Evolutionary conservation across 148 eudicot genomes (phyloP), one percentile per base, ranked within the genome.

Genomic region (Chenopodium suecicum): DNA sequence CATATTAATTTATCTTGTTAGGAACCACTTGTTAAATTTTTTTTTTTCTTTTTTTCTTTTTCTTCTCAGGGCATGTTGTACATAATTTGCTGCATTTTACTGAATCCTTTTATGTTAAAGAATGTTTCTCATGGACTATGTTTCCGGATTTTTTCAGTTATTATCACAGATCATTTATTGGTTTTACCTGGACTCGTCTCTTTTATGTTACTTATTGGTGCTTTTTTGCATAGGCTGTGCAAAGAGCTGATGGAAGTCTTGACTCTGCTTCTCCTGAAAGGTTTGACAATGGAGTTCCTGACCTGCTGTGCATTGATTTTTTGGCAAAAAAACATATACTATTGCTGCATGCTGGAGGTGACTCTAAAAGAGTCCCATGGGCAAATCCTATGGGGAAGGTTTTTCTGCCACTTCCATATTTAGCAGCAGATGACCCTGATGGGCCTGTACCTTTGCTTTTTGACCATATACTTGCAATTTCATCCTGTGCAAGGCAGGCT

Each of bases 311-410:
- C 79, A 83, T 85, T 87, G 86, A 88, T 68, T 75, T 89, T 74
- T 86, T 97, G 77, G 90, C 89, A 63, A 87, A 87, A 82, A 92
- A 87, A 80, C 97, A 97, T 85, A 89, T 97, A 76, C 82, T 97
- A 50, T 89, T 97, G 84, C 93, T 97, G 83, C 99, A 94, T 86
- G 99, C 99, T 72, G 99, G 99, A 79, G 99, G 99, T 80, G 99
- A 97, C 89, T 97, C 99, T 17, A 97, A 97, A 87, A 90, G 99
- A 85, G 98, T 97, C 73, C 99, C 99, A 48, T 97, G 99, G 99
- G 99, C 99, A 76, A 97, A 97, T 83, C 98, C 99, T 4, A 97
- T 94, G 99, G 99, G 99, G 22, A 97, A 97, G 87, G 97, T 94
- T 78, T 97, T 97, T 88, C 88, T 97, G 77, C 99, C 99, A 70